These are phyloP conservation scores for Cyclaneusma minus DNA, from an alignment of 2,329 filamentous ascomycete genomes.

Conservation along the genomic window DNA sequence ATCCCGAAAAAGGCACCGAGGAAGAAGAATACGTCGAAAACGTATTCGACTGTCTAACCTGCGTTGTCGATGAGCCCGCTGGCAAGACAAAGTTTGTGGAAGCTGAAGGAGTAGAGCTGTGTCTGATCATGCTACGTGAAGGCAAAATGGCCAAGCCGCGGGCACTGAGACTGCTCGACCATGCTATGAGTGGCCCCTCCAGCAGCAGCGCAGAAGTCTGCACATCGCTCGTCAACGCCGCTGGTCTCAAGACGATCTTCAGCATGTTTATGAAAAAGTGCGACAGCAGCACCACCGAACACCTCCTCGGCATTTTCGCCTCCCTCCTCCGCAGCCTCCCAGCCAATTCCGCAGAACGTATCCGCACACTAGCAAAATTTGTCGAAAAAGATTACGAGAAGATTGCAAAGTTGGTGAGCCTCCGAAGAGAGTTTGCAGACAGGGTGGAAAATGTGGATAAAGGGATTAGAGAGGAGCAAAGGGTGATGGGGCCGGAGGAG, in stretches of 20 bases:
- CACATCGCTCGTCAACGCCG: constrained; percentile 62
- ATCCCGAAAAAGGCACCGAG: constrained; percentile 71
- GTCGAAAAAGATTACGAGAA: constrained; percentile 92
- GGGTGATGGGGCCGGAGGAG: constrained; percentile 37
- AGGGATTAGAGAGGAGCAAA: constrained; percentile 42
- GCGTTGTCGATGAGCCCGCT: constrained; percentile 55
- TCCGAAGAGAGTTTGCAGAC: constrained; percentile 56
- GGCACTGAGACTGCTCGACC: constrained; percentile 70
- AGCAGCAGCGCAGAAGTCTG: constrained; percentile 46
- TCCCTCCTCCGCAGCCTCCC: constrained; percentile 69
- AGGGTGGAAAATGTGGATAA: constrained; percentile 47
- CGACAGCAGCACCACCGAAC: constrained; percentile 52
- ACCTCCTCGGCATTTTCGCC: constrained; percentile 72
- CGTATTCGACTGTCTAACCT: constrained; percentile 74
- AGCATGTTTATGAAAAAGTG: constrained; percentile 77
- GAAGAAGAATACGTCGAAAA: constrained; percentile 96
- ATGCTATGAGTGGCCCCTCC: constrained; percentile 52
- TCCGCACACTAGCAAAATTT: constrained; percentile 82
- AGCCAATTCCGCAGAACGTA: constrained; percentile 60
- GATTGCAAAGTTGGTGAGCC: constrained; percentile 50
- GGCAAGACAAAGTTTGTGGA: constrained; percentile 76
- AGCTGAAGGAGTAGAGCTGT: constrained; percentile 83
- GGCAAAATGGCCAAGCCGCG: constrained; percentile 69
- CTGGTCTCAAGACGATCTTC: constrained; percentile 73
- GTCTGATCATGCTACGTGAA: constrained; percentile 80